Base-by-base conservation (phyloP, 495 filamentous ascomycete genomes). In the Astrothelium macrocarpum region DNA sequence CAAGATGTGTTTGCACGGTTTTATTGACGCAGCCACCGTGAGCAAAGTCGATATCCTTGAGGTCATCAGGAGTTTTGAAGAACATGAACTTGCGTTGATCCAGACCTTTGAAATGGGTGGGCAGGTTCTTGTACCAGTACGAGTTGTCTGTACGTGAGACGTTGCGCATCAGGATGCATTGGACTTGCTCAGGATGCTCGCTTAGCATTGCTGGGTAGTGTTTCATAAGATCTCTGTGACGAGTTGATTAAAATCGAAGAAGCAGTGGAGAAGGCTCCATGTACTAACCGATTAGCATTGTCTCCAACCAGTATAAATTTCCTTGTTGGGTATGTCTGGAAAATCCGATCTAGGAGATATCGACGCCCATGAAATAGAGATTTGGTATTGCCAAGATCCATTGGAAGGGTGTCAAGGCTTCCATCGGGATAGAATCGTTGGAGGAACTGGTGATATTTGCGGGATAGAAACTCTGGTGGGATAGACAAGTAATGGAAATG, bases 161-260 rank as follows among this genome's bases (percentile, higher is more conserved):
- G 25, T 56, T 56, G 49, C 49, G 49, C 49, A 56, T 56, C 7
- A 56, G 25, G 25, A 56, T 56, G 25, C 49, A 56, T 29, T 56
- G 49, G 16, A 56, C 49, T 56, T 56, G 49, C 7, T 56, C 25
- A 29, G 23, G 20, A 56, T 29, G 49, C 2, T 29, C 7, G 10
- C 16, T 4, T 26, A 56, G 49, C 25, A 56, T 28, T 26, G n/a
- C 25, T 9, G 49, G 49, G 16, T 56, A 56, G 25, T 56, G 25
- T 29, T 20, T 56, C 49, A 56, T 56, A 10, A 56, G 7, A 29
- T 56, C 49, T 29, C 49, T 56, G 49, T 16, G 3, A 10, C 29
- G 9, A 26, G 29, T 56, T 29, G 29, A 25, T 25, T 29, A 7
- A 29, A 0, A 26, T 29, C 7, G 3, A 49, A 12, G 2, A 56